These are phyloP conservation scores for Ophiostoma perfectum DNA, from an alignment of 2,329 filamentous ascomycete species.

Conservation along the genomic window DNA sequence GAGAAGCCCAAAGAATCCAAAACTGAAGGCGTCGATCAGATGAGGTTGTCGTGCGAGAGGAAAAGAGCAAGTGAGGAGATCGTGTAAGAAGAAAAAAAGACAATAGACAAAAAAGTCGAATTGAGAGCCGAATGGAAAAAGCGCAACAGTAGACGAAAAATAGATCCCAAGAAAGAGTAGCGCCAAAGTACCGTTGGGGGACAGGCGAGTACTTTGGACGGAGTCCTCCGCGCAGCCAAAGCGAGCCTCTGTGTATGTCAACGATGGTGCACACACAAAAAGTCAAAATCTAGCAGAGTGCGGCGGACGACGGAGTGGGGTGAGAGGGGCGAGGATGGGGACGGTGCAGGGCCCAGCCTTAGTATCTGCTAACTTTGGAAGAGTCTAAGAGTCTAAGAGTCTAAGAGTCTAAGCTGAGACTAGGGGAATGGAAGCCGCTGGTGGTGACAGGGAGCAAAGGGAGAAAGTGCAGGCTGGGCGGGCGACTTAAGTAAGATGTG, in stretches of 20 bases:
- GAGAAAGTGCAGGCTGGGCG: constrained; percentile 4
- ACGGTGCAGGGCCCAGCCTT: constrained; percentile 10
- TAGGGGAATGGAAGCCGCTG: constrained; percentile 8
- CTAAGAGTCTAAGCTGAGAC: constrained; percentile 1
- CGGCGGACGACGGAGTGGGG: constrained; percentile 12
- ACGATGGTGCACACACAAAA: background rate
- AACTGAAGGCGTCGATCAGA: background rate
- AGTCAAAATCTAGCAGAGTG: background rate
- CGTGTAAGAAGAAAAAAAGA: background rate
- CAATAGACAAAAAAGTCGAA: constrained; percentile 12
- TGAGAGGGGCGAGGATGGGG: constrained; percentile 17
- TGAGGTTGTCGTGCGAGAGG: background rate
- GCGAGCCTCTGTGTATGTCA: background rate
- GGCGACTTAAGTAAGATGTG: background rate
- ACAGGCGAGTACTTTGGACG: constrained; percentile 1
- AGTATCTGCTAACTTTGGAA: background rate
- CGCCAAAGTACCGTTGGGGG: constrained; percentile 10
- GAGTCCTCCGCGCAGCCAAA: background rate
- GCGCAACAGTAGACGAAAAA: constrained; percentile 14
- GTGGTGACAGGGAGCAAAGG: constrained; percentile 12
- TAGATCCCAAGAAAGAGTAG: constrained; percentile 6
- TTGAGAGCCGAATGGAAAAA: constrained; percentile 15
- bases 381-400: background rate
- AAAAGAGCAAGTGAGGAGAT: background rate
- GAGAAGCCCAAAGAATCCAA: background rate